These are phyloP conservation scores for Ettlia oleoabundans DNA, from an alignment of 139 green algal species.

Conservation along the genomic window DNA sequence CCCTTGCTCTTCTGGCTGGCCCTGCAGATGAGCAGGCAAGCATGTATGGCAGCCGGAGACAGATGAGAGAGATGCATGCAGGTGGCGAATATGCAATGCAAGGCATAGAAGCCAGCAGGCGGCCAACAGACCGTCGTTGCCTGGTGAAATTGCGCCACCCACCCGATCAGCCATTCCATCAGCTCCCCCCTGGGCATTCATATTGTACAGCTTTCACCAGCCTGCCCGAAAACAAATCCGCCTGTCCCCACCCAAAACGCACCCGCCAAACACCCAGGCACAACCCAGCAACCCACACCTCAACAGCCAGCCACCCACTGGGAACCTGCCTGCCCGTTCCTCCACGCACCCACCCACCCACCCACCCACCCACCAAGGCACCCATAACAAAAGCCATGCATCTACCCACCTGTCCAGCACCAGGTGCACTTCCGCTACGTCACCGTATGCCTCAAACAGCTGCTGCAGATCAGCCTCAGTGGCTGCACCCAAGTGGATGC, in stretches of 20 bases:
- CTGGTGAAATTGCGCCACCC: too few relatives aligned
- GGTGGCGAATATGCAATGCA: background rate
- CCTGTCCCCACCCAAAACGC: too few relatives aligned
- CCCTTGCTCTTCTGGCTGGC: conserved; percentile 74
- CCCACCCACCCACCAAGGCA: background rate
- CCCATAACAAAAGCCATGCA: background rate
- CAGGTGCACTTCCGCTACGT: conserved; percentile 90
- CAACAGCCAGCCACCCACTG: background rate
- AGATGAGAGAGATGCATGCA: too few relatives aligned
- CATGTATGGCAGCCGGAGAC: too few relatives aligned
- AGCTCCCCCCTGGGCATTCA: too few relatives aligned
- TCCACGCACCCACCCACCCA: conserved; percentile 1
- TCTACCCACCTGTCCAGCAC: conserved; percentile 78
- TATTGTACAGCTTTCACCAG: too few relatives aligned
- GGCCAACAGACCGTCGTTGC: background rate
- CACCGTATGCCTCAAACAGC: conserved; percentile 79
- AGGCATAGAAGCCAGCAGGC: background rate
- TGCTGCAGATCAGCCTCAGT: conserved; percentile 87
- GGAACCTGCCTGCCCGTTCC: background rate
- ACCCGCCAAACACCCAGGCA: too few relatives aligned
- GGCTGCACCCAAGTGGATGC: too few relatives aligned
- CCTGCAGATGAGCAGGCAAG: too few relatives aligned
- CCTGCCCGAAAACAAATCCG: too few relatives aligned
- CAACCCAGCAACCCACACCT: too few relatives aligned
- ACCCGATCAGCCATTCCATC: too few relatives aligned